Evolutionary conservation across 352 stramenopile genomes (phyloP).

Genomic region (Globisporangium emineosum): DNA sequence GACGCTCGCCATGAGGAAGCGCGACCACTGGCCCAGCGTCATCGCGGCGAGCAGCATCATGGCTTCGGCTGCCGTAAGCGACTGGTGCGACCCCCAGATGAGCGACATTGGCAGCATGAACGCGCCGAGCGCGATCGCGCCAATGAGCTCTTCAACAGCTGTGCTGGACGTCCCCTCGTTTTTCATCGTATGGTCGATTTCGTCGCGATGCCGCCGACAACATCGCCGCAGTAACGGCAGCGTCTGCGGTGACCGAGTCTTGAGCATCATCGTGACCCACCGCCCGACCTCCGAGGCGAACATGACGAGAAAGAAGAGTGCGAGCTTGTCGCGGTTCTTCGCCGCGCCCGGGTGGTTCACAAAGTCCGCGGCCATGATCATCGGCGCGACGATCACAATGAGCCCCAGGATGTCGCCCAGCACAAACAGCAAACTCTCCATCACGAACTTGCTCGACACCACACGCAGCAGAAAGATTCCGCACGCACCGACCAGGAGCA

Average conservation of each 20-base stretch:
- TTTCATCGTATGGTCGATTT: conserved; percentile 18
- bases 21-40: conserved; percentile 36
- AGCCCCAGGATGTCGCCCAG: conserved; percentile 39
- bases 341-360: conserved; percentile 35
- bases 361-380: conserved; percentile 41
- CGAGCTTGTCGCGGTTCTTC: conserved; percentile 34
- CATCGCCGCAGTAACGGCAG: conserved; percentile 22
- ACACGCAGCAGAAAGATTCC: conserved; percentile 41
- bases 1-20: conserved; percentile 32
- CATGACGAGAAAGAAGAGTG: conserved; percentile 47
- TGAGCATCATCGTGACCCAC: conserved; percentile 8
- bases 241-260: conserved; percentile 4
- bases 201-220: conserved; percentile 26
- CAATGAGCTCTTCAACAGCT: conserved; percentile 28
- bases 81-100: conserved; percentile 17
- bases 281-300: conserved; percentile 38
- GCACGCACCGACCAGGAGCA: conserved; percentile 38
- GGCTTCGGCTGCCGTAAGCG: conserved; percentile 32
- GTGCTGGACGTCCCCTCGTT: conserved; percentile 19
- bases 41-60: conserved; percentile 40
- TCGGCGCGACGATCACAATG: conserved; percentile 24
- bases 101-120: conserved; percentile 34
- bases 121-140: conserved; percentile 29
- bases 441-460: conserved; percentile 47
- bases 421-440: conserved; percentile 42